Conservation (phyloP, 2,329 filamentous ascomycete species). For the Verticillium zaregamsianum region DNA sequence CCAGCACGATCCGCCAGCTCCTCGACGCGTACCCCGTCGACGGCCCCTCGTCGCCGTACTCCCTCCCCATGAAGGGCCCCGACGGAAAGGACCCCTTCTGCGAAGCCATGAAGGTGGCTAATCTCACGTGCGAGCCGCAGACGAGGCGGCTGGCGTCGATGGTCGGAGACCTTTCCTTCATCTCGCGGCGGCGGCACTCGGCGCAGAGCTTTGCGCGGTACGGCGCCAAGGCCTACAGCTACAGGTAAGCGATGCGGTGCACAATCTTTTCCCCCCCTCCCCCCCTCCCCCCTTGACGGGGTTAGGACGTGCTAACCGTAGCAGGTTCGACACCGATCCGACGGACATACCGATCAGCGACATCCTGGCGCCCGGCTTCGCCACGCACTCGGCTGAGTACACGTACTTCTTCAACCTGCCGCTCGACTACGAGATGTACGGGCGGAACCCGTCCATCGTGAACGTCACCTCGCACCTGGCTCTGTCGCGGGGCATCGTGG, state of each 20-base stretch:
- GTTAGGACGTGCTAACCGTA: not conserved
- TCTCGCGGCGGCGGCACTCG: conserved; percentile 6
- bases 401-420: conserved; percentile 14
- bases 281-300: too few relatives aligned
- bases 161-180: conserved; percentile 8
- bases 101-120: conserved; percentile 6
- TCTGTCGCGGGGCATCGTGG: conserved; percentile 10
- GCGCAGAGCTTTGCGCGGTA: conserved; percentile 8
- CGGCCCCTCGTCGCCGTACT: conserved; percentile 10
- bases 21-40: conserved; percentile 10
- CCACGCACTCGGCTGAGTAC: conserved; percentile 14
- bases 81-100: conserved; percentile 7
- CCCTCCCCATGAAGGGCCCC: conserved; percentile 5
- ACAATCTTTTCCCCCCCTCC: too few relatives aligned
- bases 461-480: conserved; percentile 10
- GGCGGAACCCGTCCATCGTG: conserved; percentile 10
- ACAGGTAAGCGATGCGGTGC: conserved; percentile 3
- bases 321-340: conserved; percentile 16
- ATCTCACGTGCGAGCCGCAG: conserved; percentile 11
- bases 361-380: conserved; percentile 11
- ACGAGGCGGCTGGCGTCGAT: conserved; percentile 12
- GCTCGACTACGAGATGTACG: conserved; percentile 11
- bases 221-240: conserved; percentile 12
- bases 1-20: conserved; percentile 7
- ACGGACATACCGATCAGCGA: conserved; percentile 11